These are phyloP conservation scores for Emergomyces orientalis DNA, from an alignment of 2,329 filamentous ascomycete genomes.

Conservation along the genomic window DNA sequence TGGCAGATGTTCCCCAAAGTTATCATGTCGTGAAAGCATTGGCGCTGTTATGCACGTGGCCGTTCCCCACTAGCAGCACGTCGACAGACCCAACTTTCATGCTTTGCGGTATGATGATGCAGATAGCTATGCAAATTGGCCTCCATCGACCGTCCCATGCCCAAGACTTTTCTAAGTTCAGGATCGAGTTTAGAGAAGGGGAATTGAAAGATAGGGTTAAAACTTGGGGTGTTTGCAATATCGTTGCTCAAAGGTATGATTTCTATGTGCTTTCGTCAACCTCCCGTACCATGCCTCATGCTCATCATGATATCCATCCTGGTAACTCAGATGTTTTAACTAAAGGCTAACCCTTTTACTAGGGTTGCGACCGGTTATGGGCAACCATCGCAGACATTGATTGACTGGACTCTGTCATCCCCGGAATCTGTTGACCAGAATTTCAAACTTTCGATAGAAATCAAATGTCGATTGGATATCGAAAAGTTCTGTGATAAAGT, in stretches of 20 bases:
- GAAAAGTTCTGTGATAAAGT: slow-evolving; percentile 52
- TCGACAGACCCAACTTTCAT: slow-evolving; percentile 58
- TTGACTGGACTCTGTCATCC: slow-evolving; percentile 48
- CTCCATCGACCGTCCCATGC: slow-evolving; percentile 56
- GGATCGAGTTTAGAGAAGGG: slow-evolving; percentile 48
- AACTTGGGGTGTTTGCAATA: slow-evolving; percentile 60
- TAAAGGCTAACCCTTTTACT: slow-evolving; percentile 8
- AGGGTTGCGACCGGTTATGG: slow-evolving; percentile 60
- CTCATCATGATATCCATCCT: background rate
- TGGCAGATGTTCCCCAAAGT: slow-evolving; percentile 52
- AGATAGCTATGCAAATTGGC: slow-evolving; percentile 58
- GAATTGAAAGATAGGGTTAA: slow-evolving; percentile 55
- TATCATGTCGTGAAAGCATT: slow-evolving; percentile 57
- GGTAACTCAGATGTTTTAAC: slow-evolving; percentile 6
- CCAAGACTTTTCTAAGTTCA: slow-evolving; percentile 46
- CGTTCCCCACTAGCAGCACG: slow-evolving; percentile 54
- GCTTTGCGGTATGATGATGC: slow-evolving; percentile 57
- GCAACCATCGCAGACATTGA: slow-evolving; percentile 54
- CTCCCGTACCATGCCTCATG: background rate
- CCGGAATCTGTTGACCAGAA: slow-evolving; percentile 36
- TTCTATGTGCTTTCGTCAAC: background rate
- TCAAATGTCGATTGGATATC: slow-evolving; percentile 45
- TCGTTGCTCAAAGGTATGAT: slow-evolving; percentile 54
- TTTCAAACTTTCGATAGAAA: slow-evolving; percentile 44
- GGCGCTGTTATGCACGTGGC: slow-evolving; percentile 56